Evolutionary conservation across 2,329 filamentous ascomycete species (phyloP).

Genomic region (Pochonia chlamydosporia): DNA sequence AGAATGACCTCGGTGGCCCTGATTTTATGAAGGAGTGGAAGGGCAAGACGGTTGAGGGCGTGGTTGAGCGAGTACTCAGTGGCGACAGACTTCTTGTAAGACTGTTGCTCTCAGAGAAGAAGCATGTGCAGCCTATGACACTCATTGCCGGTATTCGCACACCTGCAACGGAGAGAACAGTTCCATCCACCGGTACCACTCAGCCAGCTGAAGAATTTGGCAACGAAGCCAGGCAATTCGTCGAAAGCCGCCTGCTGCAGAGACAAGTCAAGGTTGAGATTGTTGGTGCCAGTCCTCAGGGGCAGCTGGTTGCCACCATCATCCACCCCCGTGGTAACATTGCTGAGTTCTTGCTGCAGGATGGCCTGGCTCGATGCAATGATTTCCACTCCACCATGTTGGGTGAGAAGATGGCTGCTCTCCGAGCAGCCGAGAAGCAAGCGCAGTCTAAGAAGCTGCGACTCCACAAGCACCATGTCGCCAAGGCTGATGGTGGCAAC

Average conservation of each 20-base stretch:
- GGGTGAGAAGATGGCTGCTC: slow-evolving; percentile 77
- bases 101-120: slow-evolving; percentile 70
- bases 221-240: slow-evolving; percentile 81
- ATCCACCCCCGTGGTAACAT: slow-evolving; percentile 90
- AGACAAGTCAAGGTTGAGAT: slow-evolving; percentile 77
- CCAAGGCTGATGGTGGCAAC: slow-evolving; percentile 60
- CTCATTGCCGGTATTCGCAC: slow-evolving; percentile 84
- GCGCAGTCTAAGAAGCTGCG: slow-evolving; percentile 74
- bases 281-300: slow-evolving; percentile 82
- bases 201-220: slow-evolving; percentile 85
- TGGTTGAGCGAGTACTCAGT: slow-evolving; percentile 86
- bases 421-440: slow-evolving; percentile 80
- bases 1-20: slow-evolving; percentile 74
- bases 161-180: slow-evolving; percentile 81
- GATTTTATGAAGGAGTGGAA: slow-evolving; percentile 81
- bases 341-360: slow-evolving; percentile 81
- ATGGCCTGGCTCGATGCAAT: slow-evolving; percentile 85
- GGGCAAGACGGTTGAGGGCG: slow-evolving; percentile 74
- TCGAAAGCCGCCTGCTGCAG: slow-evolving; percentile 81
- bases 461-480: slow-evolving; percentile 75
- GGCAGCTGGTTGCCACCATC: slow-evolving; percentile 81
- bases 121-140: slow-evolving; percentile 85
- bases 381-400: slow-evolving; percentile 94
- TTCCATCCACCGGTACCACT: slow-evolving; percentile 70
- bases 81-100: slow-evolving; percentile 86